A percentile compares a stretch with the other conserved stretches of the same genome.
These are phyloP conservation scores for Xylaria palmicola DNA, from an alignment of 495 filamentous ascomycete species.

Conservation along the genomic window DNA sequence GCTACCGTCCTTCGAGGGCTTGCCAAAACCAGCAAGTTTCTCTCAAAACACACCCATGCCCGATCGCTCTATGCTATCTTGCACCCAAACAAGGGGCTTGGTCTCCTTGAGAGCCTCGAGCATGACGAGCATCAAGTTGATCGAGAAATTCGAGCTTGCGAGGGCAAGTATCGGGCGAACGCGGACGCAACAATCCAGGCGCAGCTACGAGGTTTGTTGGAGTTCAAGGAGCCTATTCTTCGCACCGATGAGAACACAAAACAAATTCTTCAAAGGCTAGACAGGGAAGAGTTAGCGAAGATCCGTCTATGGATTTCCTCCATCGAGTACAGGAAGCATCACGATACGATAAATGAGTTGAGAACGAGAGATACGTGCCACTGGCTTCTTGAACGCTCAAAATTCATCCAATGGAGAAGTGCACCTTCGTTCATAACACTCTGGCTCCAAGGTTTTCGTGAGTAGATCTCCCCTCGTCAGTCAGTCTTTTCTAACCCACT, in stretches of 20 bases:
- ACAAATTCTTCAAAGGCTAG: not conserved
- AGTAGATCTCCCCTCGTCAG: not conserved
- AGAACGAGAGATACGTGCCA: slow-evolving; percentile 14
- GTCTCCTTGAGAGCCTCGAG: not conserved
- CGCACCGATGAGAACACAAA: not conserved
- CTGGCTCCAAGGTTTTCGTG: slow-evolving; percentile 22
- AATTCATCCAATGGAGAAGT: slow-evolving; percentile 19
- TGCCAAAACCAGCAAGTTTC: not conserved
- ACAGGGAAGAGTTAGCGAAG: not conserved
- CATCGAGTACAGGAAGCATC: slow-evolving; percentile 14
- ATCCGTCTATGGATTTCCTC: slow-evolving; percentile 13
- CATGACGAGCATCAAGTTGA: not conserved
- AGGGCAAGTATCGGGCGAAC: not conserved
- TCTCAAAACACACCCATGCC: not conserved
- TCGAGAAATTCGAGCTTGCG: not conserved
- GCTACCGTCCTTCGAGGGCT: not conserved
- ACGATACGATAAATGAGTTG: slow-evolving; percentile 8
- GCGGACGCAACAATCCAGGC: not conserved
- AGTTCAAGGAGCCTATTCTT: not conserved
- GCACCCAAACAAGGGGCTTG: not conserved
- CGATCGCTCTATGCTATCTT: not conserved
- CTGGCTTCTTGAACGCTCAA: slow-evolving; percentile 11
- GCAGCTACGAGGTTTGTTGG: not conserved
- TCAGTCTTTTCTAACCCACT: not conserved
- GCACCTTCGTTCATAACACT: slow-evolving; percentile 13